Base-by-base conservation (phyloP, 768 basidiomycete genomes). In the Auricularia heimuer region DNA sequence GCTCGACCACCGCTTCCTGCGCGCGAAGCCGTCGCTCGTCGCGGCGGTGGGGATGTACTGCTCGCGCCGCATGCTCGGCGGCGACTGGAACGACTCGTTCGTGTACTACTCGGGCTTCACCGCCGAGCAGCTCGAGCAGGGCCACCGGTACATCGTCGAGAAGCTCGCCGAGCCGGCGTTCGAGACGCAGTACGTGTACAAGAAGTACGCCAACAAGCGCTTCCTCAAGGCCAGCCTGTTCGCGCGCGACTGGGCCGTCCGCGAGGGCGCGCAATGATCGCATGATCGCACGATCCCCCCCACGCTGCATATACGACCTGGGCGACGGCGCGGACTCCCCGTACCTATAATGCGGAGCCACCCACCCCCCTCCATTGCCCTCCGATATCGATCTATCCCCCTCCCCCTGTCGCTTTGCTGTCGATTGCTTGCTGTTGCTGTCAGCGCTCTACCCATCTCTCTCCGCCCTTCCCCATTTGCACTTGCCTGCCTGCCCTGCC, bases 31-130 rank as follows among this genome's bases (percentile, higher is more conserved):
- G 0, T 93, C 90, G 75, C 81, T 97, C 73, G 80, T 97, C 61
- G 96, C 97, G 36, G 97, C 96, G 12, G 86, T 98, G 63, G 92
- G 94, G 45, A 99, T 99, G 97, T 98, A 96, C 81, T 88, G 89
- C 66, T 89, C 97, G 65, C 84, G 94, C 70, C 84, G 78, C 78
- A 98, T 99, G 97, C 77, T 98, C 71, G 92, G 88, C 37, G 93
- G 93, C 69, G 87, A 90, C 74, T 99, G 97, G 97, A 87, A 91
- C 76, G 90, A 89, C 44, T 83, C 85, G 3, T 98, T 98, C 76
- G 85, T 96, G 62, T 97, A 83, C 79, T 90, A 97, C 79, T 98
- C 96, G 61, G 86, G 87, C 66, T 95, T 84, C 76, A 94, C 92
- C 54, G 94, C 93, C 73, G 86, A 89, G 65, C 92, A 98, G 73